Evolutionary conservation across 1,284 basidiomycete species (phyloP), one percentile per base, ranked within the genome.

Genomic region (Tausonia pullulans): DNA sequence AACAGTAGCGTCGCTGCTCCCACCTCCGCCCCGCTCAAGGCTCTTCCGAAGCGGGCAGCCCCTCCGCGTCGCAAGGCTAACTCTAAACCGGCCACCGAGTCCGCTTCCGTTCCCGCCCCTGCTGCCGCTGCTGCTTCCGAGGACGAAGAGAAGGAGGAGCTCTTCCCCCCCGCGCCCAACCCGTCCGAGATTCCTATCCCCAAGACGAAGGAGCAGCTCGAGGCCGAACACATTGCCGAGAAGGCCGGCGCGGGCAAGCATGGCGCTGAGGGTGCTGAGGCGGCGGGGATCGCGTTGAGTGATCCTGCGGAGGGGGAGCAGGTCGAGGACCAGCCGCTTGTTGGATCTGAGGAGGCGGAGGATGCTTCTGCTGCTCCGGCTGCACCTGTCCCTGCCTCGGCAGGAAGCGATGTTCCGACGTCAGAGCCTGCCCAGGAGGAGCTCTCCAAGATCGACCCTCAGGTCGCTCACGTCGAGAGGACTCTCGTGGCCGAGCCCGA

Each of bases 11-110:
- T 41, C 43, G 45, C 16, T 49, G 71, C 74, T 41, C 58, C 68
- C 44, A 58, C 59, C 60, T 67, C 63, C 39, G 69, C 70, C 53
- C 67, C 68, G 4, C 62, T 72, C 53, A 70, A 69, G 4, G 68
- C 67, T 5, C 67, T 72, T 51, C 69, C 69, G 10, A 62, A 62
- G 63, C 65, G 68, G 40, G 68, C 69, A 3, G 69, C 63, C 50
- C 66, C 68, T 57, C 69, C 68, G 2, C 48, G 66, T 41, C 48
- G 68, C 43, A 66, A 66, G 53, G 52, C 56, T 7, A 48, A 45
- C 14, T 27, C 27, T 27, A 59, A 54, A 10, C 54, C 63, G 3
- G 43, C 44, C n/a, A 62, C 27, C 9, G 13, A 55, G 40, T 54
- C 64, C 0, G 40, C 40, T 1, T 44, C 11, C 4, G 39, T n/a